Percentiles rank a stretch among this genome's conserved stretches.
Evolutionary conservation across 805 yeast species (phyloP).

Genomic region (Wickerhamomyces xylosicus): DNA sequence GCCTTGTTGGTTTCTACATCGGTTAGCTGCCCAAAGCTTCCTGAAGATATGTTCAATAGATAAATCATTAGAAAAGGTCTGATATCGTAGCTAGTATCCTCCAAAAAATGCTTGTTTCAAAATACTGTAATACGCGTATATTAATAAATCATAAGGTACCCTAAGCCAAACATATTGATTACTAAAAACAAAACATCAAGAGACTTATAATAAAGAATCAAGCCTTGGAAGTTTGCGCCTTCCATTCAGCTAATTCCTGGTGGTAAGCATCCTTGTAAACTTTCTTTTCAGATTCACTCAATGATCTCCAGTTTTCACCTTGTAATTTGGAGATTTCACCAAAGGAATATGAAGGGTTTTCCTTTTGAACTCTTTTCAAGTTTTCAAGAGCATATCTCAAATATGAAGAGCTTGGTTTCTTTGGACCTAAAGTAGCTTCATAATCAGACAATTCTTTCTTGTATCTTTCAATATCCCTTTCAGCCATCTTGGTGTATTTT

Average conservation of each 20-base stretch:
- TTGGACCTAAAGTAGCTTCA: constrained; percentile 14
- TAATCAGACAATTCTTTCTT: constrained; percentile 8
- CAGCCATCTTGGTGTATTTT: constrained; percentile 5
- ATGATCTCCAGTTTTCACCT: constrained; percentile 86
- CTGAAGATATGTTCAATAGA: no score
- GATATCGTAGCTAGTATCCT: no score
- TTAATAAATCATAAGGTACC: background rate
- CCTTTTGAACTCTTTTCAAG: constrained; percentile 5
- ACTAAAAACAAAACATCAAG: no score
- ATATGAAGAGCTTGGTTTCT: constrained; percentile 13
- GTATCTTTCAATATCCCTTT: constrained; percentile 9
- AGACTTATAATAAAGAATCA: background rate
- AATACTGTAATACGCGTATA: background rate
- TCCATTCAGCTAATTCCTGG: constrained; percentile 27
- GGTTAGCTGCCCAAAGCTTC: constrained; percentile 3
- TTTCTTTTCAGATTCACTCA: constrained; percentile 62
- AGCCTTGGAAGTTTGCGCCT: constrained; percentile 13
- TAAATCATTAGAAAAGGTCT: background rate
- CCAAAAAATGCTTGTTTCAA: background rate
- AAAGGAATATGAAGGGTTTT: constrained; percentile 10
- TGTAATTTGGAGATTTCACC: constrained; percentile 45
- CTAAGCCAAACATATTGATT: constrained; percentile 8
- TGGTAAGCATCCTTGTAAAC: constrained; percentile 19
- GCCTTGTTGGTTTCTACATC: constrained; percentile 52
- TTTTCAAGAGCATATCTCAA: constrained; percentile 7